Evolutionary conservation across 1,284 basidiomycete genomes (phyloP).

Genomic region (Cutaneotrichosporon mucoides): DNA sequence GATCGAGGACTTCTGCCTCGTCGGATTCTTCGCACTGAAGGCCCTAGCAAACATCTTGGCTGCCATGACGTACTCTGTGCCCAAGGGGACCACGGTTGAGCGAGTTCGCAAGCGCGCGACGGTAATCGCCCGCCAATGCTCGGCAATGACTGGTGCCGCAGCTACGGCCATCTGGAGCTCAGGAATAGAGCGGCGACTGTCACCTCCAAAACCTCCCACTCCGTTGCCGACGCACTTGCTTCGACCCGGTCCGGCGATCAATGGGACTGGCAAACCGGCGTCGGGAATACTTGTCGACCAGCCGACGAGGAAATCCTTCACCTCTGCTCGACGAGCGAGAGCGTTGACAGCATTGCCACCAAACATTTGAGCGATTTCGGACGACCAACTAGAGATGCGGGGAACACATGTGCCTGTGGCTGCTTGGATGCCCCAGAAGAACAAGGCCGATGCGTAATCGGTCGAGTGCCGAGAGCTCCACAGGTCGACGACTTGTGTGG

Average conservation of each 20-base stretch:
- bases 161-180: slow-evolving; percentile 24
- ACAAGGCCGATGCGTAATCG: slow-evolving; percentile 17
- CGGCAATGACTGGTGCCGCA: slow-evolving; percentile 21
- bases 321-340: slow-evolving; percentile 10
- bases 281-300: slow-evolving; percentile 24
- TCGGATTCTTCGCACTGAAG: neutral
- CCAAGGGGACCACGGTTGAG: slow-evolving; percentile 14
- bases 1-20: neutral
- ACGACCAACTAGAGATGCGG: slow-evolving; percentile 2
- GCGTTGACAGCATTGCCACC: slow-evolving; percentile 9
- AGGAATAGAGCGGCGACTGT: slow-evolving; percentile 30
- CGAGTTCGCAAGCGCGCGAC: slow-evolving; percentile 18
- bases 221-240: slow-evolving; percentile 28
- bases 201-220: slow-evolving; percentile 14
- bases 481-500: slow-evolving; percentile 29
- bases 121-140: slow-evolving; percentile 27
- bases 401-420: slow-evolving; percentile 8
- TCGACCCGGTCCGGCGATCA: slow-evolving; percentile 18
- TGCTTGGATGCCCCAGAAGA: slow-evolving; percentile 21
- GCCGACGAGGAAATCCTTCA: slow-evolving; percentile 16
- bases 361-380: slow-evolving; percentile 4
- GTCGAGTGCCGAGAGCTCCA: slow-evolving; percentile 19
- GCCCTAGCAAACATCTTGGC: slow-evolving; percentile 24
- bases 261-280: slow-evolving; percentile 17
- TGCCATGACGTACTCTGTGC: slow-evolving; percentile 25